Evolutionary conservation across 2,329 filamentous ascomycete species (phyloP).

Genomic region (Nothomitra cinnamomea): DNA sequence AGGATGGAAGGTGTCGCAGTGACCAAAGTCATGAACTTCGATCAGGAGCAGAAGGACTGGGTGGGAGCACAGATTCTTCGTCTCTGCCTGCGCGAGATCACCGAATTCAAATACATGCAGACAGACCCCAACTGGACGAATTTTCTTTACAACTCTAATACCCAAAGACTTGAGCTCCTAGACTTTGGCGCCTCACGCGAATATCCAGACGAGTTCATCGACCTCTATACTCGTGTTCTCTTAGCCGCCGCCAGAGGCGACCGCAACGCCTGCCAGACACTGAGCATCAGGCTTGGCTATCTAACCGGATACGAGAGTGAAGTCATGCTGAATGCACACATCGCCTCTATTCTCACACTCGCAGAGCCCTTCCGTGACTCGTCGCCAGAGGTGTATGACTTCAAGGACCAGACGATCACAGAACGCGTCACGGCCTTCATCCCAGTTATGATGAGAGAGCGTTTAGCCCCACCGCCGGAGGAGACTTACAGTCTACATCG

Average conservation of each 20-base stretch:
- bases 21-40: slow-evolving; percentile 59
- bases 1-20: slow-evolving; percentile 76
- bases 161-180: slow-evolving; percentile 65
- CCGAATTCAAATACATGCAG: slow-evolving; percentile 95
- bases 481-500: slow-evolving; percentile 94
- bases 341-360: slow-evolving; percentile 73
- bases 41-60: slow-evolving; percentile 74
- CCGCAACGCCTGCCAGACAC: slow-evolving; percentile 39
- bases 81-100: slow-evolving; percentile 81
- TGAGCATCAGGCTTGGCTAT: slow-evolving; percentile 71
- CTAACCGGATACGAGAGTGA: slow-evolving; percentile 77
- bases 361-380: slow-evolving; percentile 72
- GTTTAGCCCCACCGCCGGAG: slow-evolving; percentile 80
- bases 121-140: slow-evolving; percentile 99
- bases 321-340: slow-evolving; percentile 77
- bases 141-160: slow-evolving; percentile 70
- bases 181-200: slow-evolving; percentile 91
- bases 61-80: slow-evolving; percentile 77
- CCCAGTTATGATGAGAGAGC: slow-evolving; percentile 80
- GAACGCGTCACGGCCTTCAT: slow-evolving; percentile 79
- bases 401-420: slow-evolving; percentile 87
- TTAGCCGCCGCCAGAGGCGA: slow-evolving; percentile 62
- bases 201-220: slow-evolving; percentile 64
- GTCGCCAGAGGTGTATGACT: slow-evolving; percentile 78
- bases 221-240: slow-evolving; percentile 63